Base-by-base conservation (phyloP, 202 grass and related monocot species). In the Elaeis oleifera region DNA sequence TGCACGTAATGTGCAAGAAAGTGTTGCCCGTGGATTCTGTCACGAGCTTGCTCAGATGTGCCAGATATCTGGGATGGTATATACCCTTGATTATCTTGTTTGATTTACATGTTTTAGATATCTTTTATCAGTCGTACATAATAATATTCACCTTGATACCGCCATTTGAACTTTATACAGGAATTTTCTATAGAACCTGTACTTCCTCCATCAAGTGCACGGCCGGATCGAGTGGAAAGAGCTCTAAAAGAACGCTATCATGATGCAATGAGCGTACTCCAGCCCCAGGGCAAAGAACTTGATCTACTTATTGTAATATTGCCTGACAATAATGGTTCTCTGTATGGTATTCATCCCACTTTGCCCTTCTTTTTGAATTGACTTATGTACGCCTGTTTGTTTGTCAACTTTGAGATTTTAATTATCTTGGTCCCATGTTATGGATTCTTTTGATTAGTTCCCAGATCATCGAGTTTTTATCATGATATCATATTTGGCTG, bases 281-380 rank as follows among this genome's bases (percentile, higher is more conserved):
- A 68, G 17, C 52, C 65, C n/a, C 52, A 56, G 27, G 27, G 52
- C n/a, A 68, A 55, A 44, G 65, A 68, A 18, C 51, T 68, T 22
- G 52, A 68, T 55, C 29, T 68, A 8, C 23, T 68, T 5, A 68
- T 48, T 21, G 23, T 68, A 16, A 56, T 68, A 68, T 68, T 68
- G 52, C 65, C 65, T 22, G 65, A 68, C 55, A 54, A 56, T 55
- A 68, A 68, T 56, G 65, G 65, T 56, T 39, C 65, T 22, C 65
- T 68, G 21, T 68, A 68, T 68, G 65, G 65, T 68, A 68, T 68
- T 20, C 1, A 28, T 31, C 57, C 16, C 13, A 51, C 6, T 3
- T 16, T 50, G 57, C 2, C 16, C 5, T 13, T 21, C 9, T 51
- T 50, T 65, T 18, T 49, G 9, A 25, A 2, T 24, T 26, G 19